Conservation (phyloP, 495 filamentous ascomycete genomes). For the Platismatia glauca region DNA sequence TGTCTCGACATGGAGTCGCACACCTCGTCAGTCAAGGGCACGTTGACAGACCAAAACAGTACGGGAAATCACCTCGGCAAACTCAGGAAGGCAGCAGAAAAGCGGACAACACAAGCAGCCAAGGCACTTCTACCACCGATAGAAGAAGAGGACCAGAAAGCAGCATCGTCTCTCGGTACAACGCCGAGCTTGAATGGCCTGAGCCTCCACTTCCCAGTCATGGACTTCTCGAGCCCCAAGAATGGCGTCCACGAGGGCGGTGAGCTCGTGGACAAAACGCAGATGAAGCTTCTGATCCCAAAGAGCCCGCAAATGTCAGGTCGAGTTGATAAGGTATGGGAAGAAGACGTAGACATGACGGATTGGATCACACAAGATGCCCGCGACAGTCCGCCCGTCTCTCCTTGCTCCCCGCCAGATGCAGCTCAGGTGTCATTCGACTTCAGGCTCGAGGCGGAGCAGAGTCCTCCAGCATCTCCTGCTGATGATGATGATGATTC, state of each 20-base stretch:
- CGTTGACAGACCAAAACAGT: background rate
- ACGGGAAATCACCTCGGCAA: background rate
- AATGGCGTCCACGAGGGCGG: background rate
- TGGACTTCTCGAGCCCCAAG: slow-evolving; percentile 10
- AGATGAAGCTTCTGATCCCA: background rate
- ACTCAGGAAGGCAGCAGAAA: slow-evolving; percentile 10
- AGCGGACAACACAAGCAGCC: slow-evolving; percentile 8
- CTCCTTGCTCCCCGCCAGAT: background rate
- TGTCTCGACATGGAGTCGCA: slow-evolving; percentile 8
- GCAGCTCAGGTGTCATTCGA: background rate
- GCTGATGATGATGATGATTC: background rate
- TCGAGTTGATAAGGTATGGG: background rate
- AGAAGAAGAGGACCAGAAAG: slow-evolving; percentile 11
- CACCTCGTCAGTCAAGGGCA: background rate
- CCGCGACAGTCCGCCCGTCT: background rate
- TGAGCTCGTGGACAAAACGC: background rate
- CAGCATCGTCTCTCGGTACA: background rate
- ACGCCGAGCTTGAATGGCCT: slow-evolving; percentile 5
- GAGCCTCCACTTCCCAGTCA: slow-evolving; percentile 4
- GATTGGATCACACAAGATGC: slow-evolving; percentile 13
- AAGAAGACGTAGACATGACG: slow-evolving; percentile 12
- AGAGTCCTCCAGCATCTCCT: background rate
- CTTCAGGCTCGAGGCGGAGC: background rate
- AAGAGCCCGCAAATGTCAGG: background rate
- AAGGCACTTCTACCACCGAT: slow-evolving; percentile 5